Evolutionary conservation across 2,329 filamentous ascomycete genomes (phyloP).

Genomic region (Beauveria caledonica): DNA sequence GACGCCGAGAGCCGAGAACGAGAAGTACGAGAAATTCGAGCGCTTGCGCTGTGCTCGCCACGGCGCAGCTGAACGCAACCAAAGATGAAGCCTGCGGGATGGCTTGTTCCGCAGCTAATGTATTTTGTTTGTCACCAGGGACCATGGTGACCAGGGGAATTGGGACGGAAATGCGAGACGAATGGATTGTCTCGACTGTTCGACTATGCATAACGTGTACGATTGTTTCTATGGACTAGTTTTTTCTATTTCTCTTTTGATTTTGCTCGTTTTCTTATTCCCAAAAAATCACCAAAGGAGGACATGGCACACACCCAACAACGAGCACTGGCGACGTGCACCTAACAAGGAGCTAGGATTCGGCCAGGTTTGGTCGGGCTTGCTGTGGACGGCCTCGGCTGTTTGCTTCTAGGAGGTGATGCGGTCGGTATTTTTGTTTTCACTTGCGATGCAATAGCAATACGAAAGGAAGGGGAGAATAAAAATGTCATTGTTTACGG

Average conservation of each 20-base stretch:
- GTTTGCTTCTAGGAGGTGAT: constrained; percentile 7
- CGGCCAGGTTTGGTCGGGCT: neutral
- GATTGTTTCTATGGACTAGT: constrained; percentile 14
- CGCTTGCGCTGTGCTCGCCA: neutral
- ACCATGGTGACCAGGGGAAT: neutral
- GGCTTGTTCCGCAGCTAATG: neutral
- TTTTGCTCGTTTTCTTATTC: constrained; percentile 13
- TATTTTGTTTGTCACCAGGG: constrained; percentile 7
- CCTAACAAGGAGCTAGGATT: neutral
- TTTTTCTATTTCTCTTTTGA: constrained; percentile 11
- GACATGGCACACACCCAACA: neutral
- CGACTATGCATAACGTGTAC: constrained; percentile 14
- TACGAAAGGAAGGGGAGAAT: constrained; percentile 7
- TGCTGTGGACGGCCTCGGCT: constrained; percentile 9
- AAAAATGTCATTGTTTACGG: constrained; percentile 9
- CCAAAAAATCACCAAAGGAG: constrained; percentile 5
- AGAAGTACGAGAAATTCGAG: constrained; percentile 2
- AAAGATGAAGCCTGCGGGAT: neutral
- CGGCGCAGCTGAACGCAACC: neutral
- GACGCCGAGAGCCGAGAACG: constrained; percentile 1
- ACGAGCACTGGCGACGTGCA: constrained; percentile 1
- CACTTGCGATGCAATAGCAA: constrained; percentile 9
- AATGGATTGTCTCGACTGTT: constrained; percentile 12
- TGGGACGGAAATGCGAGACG: constrained; percentile 10
- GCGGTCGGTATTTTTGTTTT: constrained; percentile 12